Base-by-base conservation (phyloP, 805 yeast genomes). In the Metschnikowia vanudenii region DNA sequence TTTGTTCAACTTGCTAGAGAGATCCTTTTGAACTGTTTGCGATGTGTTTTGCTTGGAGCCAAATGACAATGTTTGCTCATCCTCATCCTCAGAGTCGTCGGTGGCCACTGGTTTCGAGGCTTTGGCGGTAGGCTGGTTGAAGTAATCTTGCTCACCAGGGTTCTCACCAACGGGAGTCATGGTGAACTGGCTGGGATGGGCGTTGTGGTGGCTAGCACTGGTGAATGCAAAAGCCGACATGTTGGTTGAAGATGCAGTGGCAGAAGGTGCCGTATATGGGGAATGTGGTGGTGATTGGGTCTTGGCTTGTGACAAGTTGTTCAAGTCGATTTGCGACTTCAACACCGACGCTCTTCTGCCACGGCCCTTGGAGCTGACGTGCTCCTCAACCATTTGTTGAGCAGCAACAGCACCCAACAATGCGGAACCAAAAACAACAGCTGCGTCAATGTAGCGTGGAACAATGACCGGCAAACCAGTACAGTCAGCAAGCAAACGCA, bases 371-470 rank as follows among this genome's bases (percentile, higher is more conserved):
- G 61, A 52, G 19, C 47, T 40, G 35, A 66, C 51, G 54, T 73
- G 72, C 55, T 67, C 70, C 37, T 60, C 49, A 46, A 77, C 76
- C 12, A 78, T 76, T 50, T 79, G 82, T 55, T 84, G 83, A 10
- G 94, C 89, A 3, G 98, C 98, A 51, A 84, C 89, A 1, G 98
- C 97, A 32, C 98, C 99, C 51, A 94, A 75, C 62, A 94, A 72
- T 0, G 99, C 98, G 3, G 97, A 79, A 19, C 99, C 99, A 62
- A 92, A 87, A 2, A 94, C 98, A 33, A 94, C 99, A 2, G 97
- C 96, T 1, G 97, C 94, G 62, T 92, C 98, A 58, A 92, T 90
- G 67, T 94, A 91, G 59, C 92, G 79, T 40, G 99, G 99, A 52
- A 92, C 88, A 40, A 94, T 80, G 48, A 94, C 83, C 14, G 97